phyloP scores from a whole-genome alignment of 176 grass and related monocot genomes.

The Phyllostachys edulis region DNA sequence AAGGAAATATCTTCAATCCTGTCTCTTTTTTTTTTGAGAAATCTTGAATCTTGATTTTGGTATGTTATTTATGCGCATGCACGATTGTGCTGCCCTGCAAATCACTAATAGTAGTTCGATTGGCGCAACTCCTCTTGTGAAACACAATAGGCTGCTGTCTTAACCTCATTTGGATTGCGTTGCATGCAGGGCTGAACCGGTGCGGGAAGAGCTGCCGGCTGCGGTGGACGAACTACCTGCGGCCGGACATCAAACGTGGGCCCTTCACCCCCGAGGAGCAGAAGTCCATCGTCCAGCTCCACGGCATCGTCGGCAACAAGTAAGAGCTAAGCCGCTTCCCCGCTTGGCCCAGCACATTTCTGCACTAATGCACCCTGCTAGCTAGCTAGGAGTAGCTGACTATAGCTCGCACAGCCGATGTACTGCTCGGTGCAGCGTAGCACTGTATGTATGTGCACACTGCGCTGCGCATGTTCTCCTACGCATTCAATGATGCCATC shows the following conservation, averaged over 20 bases:
- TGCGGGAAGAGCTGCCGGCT: constrained; percentile 99
- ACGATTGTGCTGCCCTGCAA: neutral
- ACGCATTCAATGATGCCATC: constrained; percentile 33
- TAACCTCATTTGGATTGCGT: neutral
- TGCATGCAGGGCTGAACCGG: constrained; percentile 64
- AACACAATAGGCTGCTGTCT: constrained; percentile 26
- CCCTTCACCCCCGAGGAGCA: constrained; percentile 87
- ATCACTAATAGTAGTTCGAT: neutral
- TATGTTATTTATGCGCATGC: neutral
- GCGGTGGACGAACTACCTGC: constrained; percentile 97
- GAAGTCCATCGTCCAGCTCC: constrained; percentile 96
- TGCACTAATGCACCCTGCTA: neutral
- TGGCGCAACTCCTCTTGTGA: neutral
- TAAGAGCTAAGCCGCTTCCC: constrained; percentile 12
- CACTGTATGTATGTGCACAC: constrained; percentile 27
- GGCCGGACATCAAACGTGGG: constrained; percentile 94
- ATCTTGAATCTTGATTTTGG: neutral
- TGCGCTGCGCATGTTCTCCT: constrained; percentile 14
- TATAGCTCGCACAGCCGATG: constrained; percentile 16
- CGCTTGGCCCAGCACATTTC: neutral
- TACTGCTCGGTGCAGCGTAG: neutral
- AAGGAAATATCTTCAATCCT: neutral
- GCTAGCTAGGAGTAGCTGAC: neutral
- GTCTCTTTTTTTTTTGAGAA: neutral
- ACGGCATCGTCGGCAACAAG: constrained; percentile 99